Evolutionary conservation across 306 rosid species (phyloP).

Genomic region (Senna siamea): DNA sequence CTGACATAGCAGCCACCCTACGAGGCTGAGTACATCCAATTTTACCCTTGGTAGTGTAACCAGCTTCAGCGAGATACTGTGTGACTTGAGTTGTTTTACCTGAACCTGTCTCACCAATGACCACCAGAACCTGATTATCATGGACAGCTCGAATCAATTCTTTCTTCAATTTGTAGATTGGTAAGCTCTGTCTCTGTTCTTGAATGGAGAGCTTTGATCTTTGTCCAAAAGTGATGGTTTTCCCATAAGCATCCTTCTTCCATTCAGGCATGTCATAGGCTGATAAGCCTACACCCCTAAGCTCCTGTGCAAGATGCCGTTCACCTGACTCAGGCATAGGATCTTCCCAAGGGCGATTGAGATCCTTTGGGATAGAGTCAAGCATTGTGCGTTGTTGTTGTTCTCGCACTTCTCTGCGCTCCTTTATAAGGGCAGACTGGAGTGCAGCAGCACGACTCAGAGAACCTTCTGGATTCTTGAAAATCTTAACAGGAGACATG

Average conservation of each 20-base stretch:
- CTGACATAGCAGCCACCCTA: constrained; percentile 91
- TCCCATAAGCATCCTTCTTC: constrained; percentile 95
- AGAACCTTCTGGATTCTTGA: constrained; percentile 92
- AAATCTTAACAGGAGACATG: constrained; percentile 93
- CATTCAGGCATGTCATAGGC: constrained; percentile 93
- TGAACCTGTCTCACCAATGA: constrained; percentile 91
- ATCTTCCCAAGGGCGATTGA: constrained; percentile 96
- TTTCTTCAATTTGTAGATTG: constrained; percentile 81
- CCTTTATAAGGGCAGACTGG: constrained; percentile 89
- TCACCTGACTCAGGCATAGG: constrained; percentile 93
- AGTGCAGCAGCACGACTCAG: constrained; percentile 90
- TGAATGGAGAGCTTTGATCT: constrained; percentile 88
- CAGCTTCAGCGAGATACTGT: constrained; percentile 88
- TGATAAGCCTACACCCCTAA: constrained; percentile 87
- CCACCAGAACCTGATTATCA: constrained; percentile 80
- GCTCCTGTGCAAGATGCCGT: constrained; percentile 92
- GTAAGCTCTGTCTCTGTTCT: constrained; percentile 81
- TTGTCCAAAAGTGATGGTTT: constrained; percentile 82
- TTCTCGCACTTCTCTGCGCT: constrained; percentile 90
- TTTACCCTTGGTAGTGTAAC: constrained; percentile 74
- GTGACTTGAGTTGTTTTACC: constrained; percentile 96
- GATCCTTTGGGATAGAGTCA: constrained; percentile 91
- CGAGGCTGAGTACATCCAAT: constrained; percentile 96
- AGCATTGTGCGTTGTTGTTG: constrained; percentile 90
- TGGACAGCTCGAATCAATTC: constrained; percentile 82